Percentiles rank a stretch among this genome's conserved stretches.
Evolutionary conservation across 2,329 filamentous ascomycete genomes (phyloP).

Genomic region (Scedosporium apiospermum): DNA sequence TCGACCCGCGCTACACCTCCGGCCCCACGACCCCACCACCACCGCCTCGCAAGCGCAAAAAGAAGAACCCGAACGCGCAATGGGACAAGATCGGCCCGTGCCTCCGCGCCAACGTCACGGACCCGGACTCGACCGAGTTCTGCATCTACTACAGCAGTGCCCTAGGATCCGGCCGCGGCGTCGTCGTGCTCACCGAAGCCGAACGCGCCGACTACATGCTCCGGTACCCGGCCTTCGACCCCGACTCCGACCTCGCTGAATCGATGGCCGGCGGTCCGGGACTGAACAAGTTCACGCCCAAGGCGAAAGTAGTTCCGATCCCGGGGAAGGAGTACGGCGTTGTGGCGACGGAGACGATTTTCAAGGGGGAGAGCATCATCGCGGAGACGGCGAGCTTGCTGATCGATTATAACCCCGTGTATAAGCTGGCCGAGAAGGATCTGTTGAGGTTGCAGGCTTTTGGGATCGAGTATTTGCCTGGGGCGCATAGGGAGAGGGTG

Average conservation of each 20-base stretch:
- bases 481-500: constrained; percentile 18
- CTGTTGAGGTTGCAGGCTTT: constrained; percentile 21
- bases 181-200: constrained; percentile 26
- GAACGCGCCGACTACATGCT: constrained; percentile 20
- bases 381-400: constrained; percentile 26
- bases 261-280: not conserved
- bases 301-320: constrained; percentile 24
- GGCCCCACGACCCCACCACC: not conserved
- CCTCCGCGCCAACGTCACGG: not conserved
- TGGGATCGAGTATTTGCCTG: constrained; percentile 21
- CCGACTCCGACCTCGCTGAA: constrained; percentile 9
- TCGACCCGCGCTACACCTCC: not conserved
- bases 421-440: constrained; percentile 16
- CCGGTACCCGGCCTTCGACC: constrained; percentile 17
- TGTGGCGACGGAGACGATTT: constrained; percentile 22
- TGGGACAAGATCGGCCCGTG: not conserved
- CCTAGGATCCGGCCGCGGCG: constrained; percentile 26
- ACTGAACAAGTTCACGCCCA: constrained; percentile 7
- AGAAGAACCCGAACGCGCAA: not conserved
- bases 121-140: constrained; percentile 3
- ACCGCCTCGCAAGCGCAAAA: not conserved
- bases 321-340: constrained; percentile 28
- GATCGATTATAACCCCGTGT: constrained; percentile 28
- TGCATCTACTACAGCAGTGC: constrained; percentile 25
- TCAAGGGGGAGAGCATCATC: constrained; percentile 27